phyloP scores from a whole-genome alignment of 257 asterid genomes.

The Phtheirospermum japonicum region DNA sequence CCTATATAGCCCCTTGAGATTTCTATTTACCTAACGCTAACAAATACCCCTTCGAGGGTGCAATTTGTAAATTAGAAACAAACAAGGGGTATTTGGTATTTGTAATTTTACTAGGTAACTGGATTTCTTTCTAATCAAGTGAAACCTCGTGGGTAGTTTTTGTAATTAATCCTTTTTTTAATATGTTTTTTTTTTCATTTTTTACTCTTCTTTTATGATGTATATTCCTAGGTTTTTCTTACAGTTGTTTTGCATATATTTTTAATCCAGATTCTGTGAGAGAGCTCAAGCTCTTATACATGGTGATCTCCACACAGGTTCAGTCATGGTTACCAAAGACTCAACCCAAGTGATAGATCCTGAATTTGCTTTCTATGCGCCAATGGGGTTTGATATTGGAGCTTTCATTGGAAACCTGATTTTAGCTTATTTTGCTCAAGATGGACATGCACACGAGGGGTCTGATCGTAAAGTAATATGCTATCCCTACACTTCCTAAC shows the following conservation, averaged over 20 bases:
- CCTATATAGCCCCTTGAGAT: neutral
- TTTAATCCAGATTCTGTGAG: constrained; percentile 79
- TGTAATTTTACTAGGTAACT: neutral
- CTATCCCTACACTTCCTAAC: neutral
- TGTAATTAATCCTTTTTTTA: neutral
- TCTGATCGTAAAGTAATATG: constrained; percentile 66
- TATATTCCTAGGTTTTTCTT: constrained; percentile 15
- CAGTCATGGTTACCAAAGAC: constrained; percentile 77
- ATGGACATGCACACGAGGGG: constrained; percentile 68
- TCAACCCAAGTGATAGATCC: constrained; percentile 97
- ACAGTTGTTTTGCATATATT: constrained; percentile 28
- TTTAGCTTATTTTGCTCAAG: constrained; percentile 90
- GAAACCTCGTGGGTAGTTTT: neutral
- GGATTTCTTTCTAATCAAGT: neutral
- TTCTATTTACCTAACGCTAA: neutral
- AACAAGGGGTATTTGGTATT: neutral
- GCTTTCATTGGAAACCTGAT: constrained; percentile 88
- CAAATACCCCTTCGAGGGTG: neutral
- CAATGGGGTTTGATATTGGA: constrained; percentile 94
- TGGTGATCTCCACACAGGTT: constrained; percentile 93
- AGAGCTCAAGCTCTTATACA: constrained; percentile 95
- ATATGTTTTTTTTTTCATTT: constrained; percentile 3
- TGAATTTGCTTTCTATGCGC: constrained; percentile 88
- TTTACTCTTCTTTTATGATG: constrained; percentile 8
- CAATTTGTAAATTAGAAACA: neutral